These are phyloP conservation scores for Rhizomucor miehei DNA, from an alignment of 371 early-diverging fungal genomes.

Conservation along the genomic window DNA sequence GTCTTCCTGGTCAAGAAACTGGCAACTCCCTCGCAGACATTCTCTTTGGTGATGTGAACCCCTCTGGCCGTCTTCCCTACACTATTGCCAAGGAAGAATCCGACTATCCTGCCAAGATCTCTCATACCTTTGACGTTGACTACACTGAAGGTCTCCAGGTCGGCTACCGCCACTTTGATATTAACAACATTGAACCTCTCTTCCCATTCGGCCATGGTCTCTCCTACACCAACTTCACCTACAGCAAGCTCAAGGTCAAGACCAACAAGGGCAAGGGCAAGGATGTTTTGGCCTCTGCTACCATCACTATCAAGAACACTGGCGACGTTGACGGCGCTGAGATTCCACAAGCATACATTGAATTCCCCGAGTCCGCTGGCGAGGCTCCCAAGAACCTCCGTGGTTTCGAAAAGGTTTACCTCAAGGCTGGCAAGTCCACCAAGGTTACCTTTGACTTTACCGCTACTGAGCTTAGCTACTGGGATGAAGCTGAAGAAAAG, in stretches of 20 bases:
- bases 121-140: conserved; percentile 9
- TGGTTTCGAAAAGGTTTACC: conserved; percentile 38
- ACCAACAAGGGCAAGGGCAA: background rate
- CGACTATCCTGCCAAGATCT: conserved; percentile 33
- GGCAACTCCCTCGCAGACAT: conserved; percentile 53
- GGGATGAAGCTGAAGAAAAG: conserved; percentile 14
- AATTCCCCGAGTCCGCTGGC: conserved; percentile 32
- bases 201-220: conserved; percentile 57
- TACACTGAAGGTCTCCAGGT: conserved; percentile 48
- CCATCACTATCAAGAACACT: conserved; percentile 36
- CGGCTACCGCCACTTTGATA: conserved; percentile 50
- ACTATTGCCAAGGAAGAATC: conserved; percentile 29
- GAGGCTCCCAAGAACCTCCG: conserved; percentile 46
- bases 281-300: conserved; percentile 8
- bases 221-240: conserved; percentile 52
- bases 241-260: conserved; percentile 16
- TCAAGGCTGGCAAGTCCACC: conserved; percentile 18
- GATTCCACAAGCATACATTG: conserved; percentile 47
- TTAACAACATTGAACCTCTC: conserved; percentile 39
- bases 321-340: conserved; percentile 48
- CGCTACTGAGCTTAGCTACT: conserved; percentile 32
- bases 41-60: conserved; percentile 55
- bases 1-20: conserved; percentile 50
- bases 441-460: conserved; percentile 22
- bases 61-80: conserved; percentile 53